Base-by-base conservation (phyloP, 257 asterid species). In the Solanum ossicruentum region DNA sequence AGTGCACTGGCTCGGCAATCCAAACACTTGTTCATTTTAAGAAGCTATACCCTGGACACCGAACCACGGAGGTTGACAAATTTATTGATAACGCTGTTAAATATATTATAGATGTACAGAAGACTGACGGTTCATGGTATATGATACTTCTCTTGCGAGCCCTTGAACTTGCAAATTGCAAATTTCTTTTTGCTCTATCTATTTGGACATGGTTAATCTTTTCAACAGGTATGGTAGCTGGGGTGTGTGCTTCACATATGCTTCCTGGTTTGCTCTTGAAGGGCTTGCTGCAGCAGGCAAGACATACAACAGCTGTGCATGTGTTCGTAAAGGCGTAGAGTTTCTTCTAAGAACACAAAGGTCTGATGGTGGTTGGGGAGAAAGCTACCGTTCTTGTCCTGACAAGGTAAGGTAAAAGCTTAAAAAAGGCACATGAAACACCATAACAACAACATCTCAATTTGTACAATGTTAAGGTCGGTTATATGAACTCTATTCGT, bases 191-290 rank as follows among this genome's bases (percentile, higher is more conserved):
- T 28, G 32, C 32, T 28, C 32, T 28, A 28, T 8, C 13, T 12
- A 0, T 26, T 10, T 66, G 45, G 51, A 41, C 78, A 61, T 3
- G 61, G 61, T 5, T 17, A 55, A 65, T 65, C 41, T 54, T 66
- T 70, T 45, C 18, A 47, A 65, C 54, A 91, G 95, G 98, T 90
- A 92, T 51, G 98, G 98, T 23, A 87, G 80, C 73, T 95, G 94
- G 97, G 98, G 96, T 8, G 92, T 95, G 57, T 95, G 98, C 88
- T 95, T 93, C 84, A 95, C 92, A 39, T 95, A 95, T 69, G 98
- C 93, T 3, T 83, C 93, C 39, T 95, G 96, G 98, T 93, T 93
- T 63, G 96, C 98, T 6, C 93, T 93, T 7, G 93, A 91, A 84
- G 98, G 96, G 28, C 89, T 95, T 13, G 88, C 91, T 10, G 93